These are phyloP conservation scores for Emericellopsis terricola DNA, from an alignment of 495 filamentous ascomycete genomes.

Conservation along the genomic window DNA sequence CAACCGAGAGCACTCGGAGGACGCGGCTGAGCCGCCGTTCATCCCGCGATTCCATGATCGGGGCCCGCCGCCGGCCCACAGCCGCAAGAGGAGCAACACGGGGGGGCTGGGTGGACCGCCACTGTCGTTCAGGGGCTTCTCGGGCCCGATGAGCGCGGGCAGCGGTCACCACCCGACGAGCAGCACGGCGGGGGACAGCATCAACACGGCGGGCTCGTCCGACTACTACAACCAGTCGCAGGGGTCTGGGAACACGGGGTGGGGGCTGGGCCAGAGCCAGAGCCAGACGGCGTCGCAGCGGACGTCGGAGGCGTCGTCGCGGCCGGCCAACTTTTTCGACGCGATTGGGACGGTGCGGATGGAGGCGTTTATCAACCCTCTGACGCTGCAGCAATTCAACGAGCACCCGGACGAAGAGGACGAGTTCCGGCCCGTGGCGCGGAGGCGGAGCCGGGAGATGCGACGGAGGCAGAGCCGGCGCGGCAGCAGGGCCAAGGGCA, in stretches of 20 bases:
- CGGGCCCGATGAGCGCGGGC: slow-evolving; percentile 33
- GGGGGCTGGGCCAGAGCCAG: slow-evolving; percentile 14
- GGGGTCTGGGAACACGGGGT: slow-evolving; percentile 20
- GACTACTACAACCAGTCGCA: slow-evolving; percentile 37
- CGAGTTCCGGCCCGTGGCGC: slow-evolving; percentile 20
- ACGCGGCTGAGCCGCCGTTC: slow-evolving; percentile 56
- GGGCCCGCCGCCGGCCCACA: slow-evolving; percentile 30
- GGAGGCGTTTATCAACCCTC: slow-evolving; percentile 77
- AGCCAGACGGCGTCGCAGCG: slow-evolving; percentile 20
- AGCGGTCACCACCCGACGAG: slow-evolving; percentile 24
- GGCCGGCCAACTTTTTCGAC: slow-evolving; percentile 43
- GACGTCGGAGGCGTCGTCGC: slow-evolving; percentile 45
- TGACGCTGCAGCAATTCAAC: slow-evolving; percentile 22
- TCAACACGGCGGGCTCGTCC: slow-evolving; percentile 36
- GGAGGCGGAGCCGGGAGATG: slow-evolving; percentile 28
- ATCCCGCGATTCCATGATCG: slow-evolving; percentile 58
- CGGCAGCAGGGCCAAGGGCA: slow-evolving; percentile 29
- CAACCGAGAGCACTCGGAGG: slow-evolving; percentile 20
- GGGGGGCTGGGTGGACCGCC: slow-evolving; percentile 48
- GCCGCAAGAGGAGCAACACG: slow-evolving; percentile 73
- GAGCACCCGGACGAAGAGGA: slow-evolving; percentile 29
- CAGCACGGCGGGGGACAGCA: slow-evolving; percentile 31
- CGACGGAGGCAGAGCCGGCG: slow-evolving; percentile 14
- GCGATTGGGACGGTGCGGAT: slow-evolving; percentile 85
- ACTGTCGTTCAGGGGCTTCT: slow-evolving; percentile 56